Percentiles rank a stretch among this genome's conserved stretches.
These are phyloP conservation scores for Melaleuca quinquenervia DNA, from an alignment of 345 rosid species.

Conservation along the genomic window DNA sequence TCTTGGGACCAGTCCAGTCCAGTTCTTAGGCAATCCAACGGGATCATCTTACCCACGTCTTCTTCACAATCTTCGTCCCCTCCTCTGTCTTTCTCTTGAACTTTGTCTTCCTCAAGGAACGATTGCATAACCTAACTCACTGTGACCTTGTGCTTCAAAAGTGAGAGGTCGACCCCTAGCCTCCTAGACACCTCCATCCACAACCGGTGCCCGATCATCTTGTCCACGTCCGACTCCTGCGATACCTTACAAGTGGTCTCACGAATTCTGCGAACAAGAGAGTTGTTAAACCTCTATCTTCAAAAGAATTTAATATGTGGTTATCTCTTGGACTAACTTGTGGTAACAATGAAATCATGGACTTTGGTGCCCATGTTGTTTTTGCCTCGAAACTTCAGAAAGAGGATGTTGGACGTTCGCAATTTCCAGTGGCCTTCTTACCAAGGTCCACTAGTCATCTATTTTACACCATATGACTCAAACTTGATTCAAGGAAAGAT, in stretches of 20 bases:
- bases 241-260: no score
- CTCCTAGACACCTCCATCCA: neutral
- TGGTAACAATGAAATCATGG: neutral
- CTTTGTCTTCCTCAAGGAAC: neutral
- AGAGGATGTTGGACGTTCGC: neutral
- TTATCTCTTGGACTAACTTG: slow-evolving; percentile 24
- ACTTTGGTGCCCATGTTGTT: neutral
- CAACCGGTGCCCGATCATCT: neutral
- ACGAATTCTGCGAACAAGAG: neutral
- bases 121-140: neutral
- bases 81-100: neutral
- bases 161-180: neutral
- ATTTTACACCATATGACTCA: slow-evolving; percentile 1
- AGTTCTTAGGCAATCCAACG: no score
- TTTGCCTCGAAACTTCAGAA: slow-evolving; percentile 1
- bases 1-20: no score
- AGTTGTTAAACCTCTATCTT: neutral
- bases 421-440: neutral
- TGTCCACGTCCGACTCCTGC: no score
- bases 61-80: neutral
- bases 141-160: neutral
- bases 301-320: slow-evolving; percentile 16
- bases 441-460: slow-evolving; percentile 6
- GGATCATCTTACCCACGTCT: no score
- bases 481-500: neutral